A percentile compares a stretch with the other conserved stretches of the same genome.
Evolutionary conservation across 192 early-diverging fungal genomes (phyloP).

Genomic region (Lobosporangium transversale): DNA sequence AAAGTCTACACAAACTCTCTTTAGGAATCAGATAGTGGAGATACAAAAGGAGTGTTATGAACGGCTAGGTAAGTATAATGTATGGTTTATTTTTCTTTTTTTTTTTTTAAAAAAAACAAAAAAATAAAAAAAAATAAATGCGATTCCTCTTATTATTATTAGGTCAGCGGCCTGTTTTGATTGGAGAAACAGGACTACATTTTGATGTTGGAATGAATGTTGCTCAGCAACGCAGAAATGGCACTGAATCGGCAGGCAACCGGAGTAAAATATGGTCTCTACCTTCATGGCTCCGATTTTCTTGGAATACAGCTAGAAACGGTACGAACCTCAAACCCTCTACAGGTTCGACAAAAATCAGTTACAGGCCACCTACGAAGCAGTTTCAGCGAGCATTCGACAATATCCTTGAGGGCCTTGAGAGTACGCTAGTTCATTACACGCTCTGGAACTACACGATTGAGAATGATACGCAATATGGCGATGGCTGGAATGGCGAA

Average conservation of each 20-base stretch:
- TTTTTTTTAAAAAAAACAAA: background rate
- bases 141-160: background rate
- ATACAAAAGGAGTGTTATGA: slow-evolving; percentile 38
- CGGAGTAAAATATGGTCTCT: background rate
- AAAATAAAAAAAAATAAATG: background rate
- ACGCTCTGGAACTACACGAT: slow-evolving; percentile 65
- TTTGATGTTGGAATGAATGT: slow-evolving; percentile 41
- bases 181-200: slow-evolving; percentile 43
- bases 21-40: slow-evolving; percentile 29
- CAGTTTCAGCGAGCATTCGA: slow-evolving; percentile 57
- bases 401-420: slow-evolving; percentile 61
- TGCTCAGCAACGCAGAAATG: slow-evolving; percentile 16
- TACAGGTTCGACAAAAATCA: slow-evolving; percentile 1
- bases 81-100: background rate
- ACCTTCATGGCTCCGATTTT: background rate
- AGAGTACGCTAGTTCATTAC: slow-evolving; percentile 54
- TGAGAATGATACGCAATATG: slow-evolving; percentile 56
- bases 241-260: background rate
- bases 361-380: no score
- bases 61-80: slow-evolving; percentile 31
- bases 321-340: background rate
- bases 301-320: background rate
- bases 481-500: slow-evolving; percentile 67
- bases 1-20: slow-evolving; percentile 24
- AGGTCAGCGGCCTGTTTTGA: slow-evolving; percentile 36